Conservation (phyloP, 2,329 filamentous ascomycete species). For the Daldinia sp. region DNA sequence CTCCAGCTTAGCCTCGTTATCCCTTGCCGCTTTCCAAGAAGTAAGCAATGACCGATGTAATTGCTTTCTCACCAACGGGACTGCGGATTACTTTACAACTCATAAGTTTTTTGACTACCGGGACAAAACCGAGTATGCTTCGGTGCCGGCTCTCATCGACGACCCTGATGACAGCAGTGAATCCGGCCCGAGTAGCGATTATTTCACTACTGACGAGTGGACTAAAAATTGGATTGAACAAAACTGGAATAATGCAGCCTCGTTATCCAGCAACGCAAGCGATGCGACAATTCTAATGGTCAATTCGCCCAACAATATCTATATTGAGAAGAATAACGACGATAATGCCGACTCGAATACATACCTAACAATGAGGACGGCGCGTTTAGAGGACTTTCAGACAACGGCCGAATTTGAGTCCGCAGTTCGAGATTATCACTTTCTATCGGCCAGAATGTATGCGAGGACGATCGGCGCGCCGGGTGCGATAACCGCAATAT, state of each 20-base stretch:
- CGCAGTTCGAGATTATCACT: conserved; percentile 48
- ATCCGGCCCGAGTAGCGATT: conserved; percentile 44
- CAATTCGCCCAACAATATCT: conserved; percentile 54
- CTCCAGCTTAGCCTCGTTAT: conserved; percentile 25
- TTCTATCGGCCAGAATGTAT: conserved; percentile 58
- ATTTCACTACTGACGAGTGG: conserved; percentile 46
- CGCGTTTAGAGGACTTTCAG: conserved; percentile 55
- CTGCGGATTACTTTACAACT: conserved; percentile 53
- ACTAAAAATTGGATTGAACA: conserved; percentile 47
- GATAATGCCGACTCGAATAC: conserved; percentile 50
- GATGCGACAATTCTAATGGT: conserved; percentile 50
- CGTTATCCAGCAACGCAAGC: conserved; percentile 28
- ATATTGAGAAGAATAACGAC: conserved; percentile 54
- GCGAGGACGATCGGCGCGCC: conserved; percentile 57
- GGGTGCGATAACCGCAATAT: conserved; percentile 62
- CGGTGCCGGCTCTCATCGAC: conserved; percentile 43
- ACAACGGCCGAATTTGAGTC: conserved; percentile 59
- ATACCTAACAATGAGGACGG: conserved; percentile 58
- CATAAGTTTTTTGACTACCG: conserved; percentile 62
- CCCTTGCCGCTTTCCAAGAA: conserved; percentile 35
- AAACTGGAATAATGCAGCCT: conserved; percentile 49
- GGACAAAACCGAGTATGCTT: conserved; percentile 51
- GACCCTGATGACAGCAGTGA: conserved; percentile 43
- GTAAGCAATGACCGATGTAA: conserved; percentile 48
- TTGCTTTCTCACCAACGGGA: conserved; percentile 60